Evolutionary conservation across 1,284 basidiomycete genomes (phyloP).

Genomic region (Rhizoctonia solani): DNA sequence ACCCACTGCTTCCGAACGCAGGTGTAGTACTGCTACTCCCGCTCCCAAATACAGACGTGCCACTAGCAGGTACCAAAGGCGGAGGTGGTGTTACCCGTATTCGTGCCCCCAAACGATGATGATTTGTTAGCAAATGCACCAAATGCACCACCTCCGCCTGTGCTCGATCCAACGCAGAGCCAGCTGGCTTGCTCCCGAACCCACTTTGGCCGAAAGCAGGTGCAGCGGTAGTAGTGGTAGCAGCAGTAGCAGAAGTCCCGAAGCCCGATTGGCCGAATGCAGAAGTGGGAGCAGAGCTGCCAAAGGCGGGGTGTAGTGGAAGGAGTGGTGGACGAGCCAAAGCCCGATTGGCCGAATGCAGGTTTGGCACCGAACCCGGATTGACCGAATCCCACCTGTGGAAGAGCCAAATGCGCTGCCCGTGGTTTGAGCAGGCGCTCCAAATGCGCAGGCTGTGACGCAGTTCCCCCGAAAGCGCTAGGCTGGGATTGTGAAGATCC

Average conservation of each 20-base stretch:
- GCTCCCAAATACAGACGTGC: slow-evolving; percentile 15
- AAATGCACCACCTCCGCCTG: slow-evolving; percentile 18
- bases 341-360: slow-evolving; percentile 38
- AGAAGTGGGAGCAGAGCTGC: slow-evolving; percentile 40
- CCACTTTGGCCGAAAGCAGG: slow-evolving; percentile 48
- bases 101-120: slow-evolving; percentile 25
- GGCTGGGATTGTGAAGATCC: slow-evolving; percentile 36
- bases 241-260: slow-evolving; percentile 34
- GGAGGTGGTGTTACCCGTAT: background rate
- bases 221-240: slow-evolving; percentile 44
- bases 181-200: slow-evolving; percentile 42
- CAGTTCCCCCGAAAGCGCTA: slow-evolving; percentile 22
- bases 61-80: slow-evolving; percentile 19
- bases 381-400: slow-evolving; percentile 39
- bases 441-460: slow-evolving; percentile 41
- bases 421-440: slow-evolving; percentile 38
- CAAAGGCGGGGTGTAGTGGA: slow-evolving; percentile 4
- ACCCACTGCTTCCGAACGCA: slow-evolving; percentile 42
- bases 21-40: background rate
- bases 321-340: too few relatives aligned
- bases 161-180: slow-evolving; percentile 38
- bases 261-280: slow-evolving; percentile 44
- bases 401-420: slow-evolving; percentile 44
- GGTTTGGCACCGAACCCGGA: slow-evolving; percentile 37
- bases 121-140: slow-evolving; percentile 41